Base-by-base conservation (phyloP, 1,284 basidiomycete species). In the Afroboletus lepidellus region DNA sequence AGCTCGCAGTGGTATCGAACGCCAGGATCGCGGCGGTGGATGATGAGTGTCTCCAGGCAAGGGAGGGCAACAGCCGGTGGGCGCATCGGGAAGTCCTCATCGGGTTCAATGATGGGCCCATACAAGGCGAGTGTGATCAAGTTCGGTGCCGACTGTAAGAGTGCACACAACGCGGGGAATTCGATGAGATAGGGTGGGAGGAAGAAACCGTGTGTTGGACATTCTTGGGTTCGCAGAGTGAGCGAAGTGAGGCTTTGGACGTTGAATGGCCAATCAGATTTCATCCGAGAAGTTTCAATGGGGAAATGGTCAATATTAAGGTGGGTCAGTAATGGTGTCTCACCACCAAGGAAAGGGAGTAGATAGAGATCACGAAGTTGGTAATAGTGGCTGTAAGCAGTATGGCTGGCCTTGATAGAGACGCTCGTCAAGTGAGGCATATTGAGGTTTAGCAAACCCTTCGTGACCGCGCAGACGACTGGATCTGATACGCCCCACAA, bases 281-380 rank as follows among this genome's bases (percentile, higher is more conserved):
- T 39, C 42, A 23, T 34, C 15, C 41, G 29, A 16, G 45, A 30
- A 0, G 54, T 58, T 49, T 62, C 50, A 12, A 62, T 64, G 2
- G 57, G 61, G 13, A 63, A 53, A 51, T 63, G 57, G 32, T 50
- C 27, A 2, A 64, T 41, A 11, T 58, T 60, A 6, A 66, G 51
- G 21, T 51, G 39, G 18, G 53, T 53, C 51, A 60, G 27, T 3
- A 25, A 50, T 9, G 57, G 57, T 5, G 54, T 55, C 4, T 33
- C 25, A 0, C 59, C 57, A 20, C 16, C 11, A 7, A 66, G 47
- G 42, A 62, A 62, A n/a, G 51, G 62, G n/a, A 57, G 37, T 2
- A 38, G 5, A 30, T 43, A 58, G 39, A n/a, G 23, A 32, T 60
- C 27, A 20, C 41, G 44, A 8, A 42, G 45, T 9, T 18, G 30